Evolutionary conservation across 225 moss, liverwort and hornwort species (phyloP), one percentile per base, ranked within the genome.

Genomic region (Polytrichum formosum): DNA sequence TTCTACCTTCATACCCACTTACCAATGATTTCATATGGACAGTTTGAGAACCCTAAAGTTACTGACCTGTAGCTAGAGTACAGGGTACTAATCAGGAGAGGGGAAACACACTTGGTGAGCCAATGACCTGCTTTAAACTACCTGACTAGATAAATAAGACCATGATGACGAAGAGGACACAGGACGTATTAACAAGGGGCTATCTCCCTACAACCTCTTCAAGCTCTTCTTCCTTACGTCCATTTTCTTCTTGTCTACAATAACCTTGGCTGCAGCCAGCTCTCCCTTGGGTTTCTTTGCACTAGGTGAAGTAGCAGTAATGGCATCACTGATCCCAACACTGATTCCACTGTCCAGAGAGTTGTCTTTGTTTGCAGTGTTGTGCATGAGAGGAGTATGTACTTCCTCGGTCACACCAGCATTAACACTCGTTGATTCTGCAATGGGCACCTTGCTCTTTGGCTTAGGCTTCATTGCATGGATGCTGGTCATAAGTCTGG

Each of bases 401-500:
- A 74, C 70, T 67, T 89, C 84, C 26, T 92, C 86, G 8, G 89
- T 83, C 7, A 90, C 61, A 19, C 80, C 80, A 53, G 92, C 89
- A 70, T 98, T 98, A 27, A 98, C 91, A 76, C 97, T 94, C 0
- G 97, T 98, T 8, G 97, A 94, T 73, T 98, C 97, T 28, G 92
- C 91, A 79, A 98, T 98, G 7, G 94, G 92, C 67, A 94, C 89
- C 65, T 98, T 97, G 56, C 84, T 91, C 81, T 91, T 94, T 62
- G 89, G 91, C 88, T 94, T 94, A 64, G 94, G 97, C 82, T 94
- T 98, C 97, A 98, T 89, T 7, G 94, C 97, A 77, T 98, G 97
- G 55, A 98, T 94, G 78, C 92, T 92, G 53, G 97, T 98, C 97
- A 98, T 87, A 67, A 98, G 90, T 79, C 97, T 98, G 83, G 59